Percentiles rank a stretch among this genome's conserved stretches.
These are phyloP conservation scores for Tephrocybe sp. DNA, from an alignment of 768 basidiomycete genomes.

Conservation along the genomic window DNA sequence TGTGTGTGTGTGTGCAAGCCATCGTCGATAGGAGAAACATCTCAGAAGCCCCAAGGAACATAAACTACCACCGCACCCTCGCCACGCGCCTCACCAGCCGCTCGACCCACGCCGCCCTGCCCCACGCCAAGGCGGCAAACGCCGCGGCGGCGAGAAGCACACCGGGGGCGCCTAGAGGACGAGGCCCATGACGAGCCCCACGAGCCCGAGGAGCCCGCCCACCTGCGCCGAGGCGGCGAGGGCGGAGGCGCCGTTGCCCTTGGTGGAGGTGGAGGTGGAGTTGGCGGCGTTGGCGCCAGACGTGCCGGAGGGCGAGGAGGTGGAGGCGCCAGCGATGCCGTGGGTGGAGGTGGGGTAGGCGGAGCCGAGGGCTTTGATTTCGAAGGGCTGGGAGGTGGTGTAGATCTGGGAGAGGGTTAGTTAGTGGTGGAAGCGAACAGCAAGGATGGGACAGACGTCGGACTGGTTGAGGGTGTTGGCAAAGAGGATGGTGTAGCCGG, in stretches of 20 bases:
- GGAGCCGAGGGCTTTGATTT: constrained; percentile 35
- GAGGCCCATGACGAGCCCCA: not conserved
- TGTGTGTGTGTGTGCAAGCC: too few species aligned
- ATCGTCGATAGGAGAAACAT: too few species aligned
- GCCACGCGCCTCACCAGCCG: too few species aligned
- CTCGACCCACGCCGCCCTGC: too few species aligned
- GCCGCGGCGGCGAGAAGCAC: too few species aligned
- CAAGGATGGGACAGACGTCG: constrained; percentile 43
- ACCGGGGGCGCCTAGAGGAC: too few species aligned
- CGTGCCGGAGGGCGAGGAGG: constrained; percentile 2
- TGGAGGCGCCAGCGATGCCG: not conserved
- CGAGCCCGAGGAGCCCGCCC: not conserved
- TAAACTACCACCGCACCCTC: too few species aligned
- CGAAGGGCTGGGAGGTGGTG: constrained; percentile 54
- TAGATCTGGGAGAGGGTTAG: constrained; percentile 43
- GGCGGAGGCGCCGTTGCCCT: not conserved
- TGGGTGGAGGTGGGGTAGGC: constrained; percentile 17
- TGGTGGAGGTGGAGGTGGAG: not conserved
- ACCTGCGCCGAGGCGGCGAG: too few species aligned
- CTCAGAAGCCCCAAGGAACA: too few species aligned
- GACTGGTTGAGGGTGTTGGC: constrained; percentile 49
- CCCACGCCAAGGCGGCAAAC: too few species aligned
- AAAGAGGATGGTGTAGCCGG: constrained; percentile 51
- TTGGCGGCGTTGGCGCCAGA: not conserved
- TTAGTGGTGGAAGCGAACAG: not conserved